A percentile compares a stretch with the other conserved stretches of the same genome.
Evolutionary conservation across 331 rosid genomes (phyloP).

Genomic region (Quercus phellos): DNA sequence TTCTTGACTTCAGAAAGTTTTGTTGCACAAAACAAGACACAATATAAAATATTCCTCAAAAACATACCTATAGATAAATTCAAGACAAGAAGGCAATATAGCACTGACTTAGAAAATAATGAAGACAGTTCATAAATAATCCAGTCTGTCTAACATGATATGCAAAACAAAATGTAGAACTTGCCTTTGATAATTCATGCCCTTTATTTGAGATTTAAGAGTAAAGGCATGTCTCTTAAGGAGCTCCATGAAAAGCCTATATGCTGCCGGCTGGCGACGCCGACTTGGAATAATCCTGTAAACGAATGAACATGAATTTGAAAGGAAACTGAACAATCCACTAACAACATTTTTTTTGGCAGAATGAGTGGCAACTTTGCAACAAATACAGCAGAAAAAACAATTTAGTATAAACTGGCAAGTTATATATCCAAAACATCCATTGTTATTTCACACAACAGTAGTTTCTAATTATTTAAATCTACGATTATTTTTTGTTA

Average conservation of each 20-base stretch:
- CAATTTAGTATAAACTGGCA: neutral
- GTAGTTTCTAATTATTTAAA: neutral
- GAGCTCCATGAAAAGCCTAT: slow-evolving; percentile 82
- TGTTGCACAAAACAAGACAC: neutral
- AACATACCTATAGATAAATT: too few relatives aligned
- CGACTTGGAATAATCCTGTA: slow-evolving; percentile 86
- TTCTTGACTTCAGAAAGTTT: neutral
- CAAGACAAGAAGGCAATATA: neutral
- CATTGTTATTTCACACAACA: neutral
- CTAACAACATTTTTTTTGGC: neutral
- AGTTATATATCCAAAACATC: neutral
- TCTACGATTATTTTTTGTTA: neutral
- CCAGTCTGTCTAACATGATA: neutral
- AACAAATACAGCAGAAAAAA: neutral
- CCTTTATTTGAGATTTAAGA: slow-evolving; percentile 63
- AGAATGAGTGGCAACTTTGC: neutral
- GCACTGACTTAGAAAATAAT: neutral
- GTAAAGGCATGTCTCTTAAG: slow-evolving; percentile 65
- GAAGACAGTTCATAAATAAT: neutral
- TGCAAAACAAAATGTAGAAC: neutral
- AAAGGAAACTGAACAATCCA: slow-evolving; percentile 6
- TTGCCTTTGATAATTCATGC: slow-evolving; percentile 58
- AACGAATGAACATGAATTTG: slow-evolving; percentile 14
- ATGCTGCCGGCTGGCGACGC: slow-evolving; percentile 71
- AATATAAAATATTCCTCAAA: neutral